Percentiles rank a stretch among this genome's conserved stretches.
Evolutionary conservation across 257 asterid genomes (phyloP).

Genomic region (Plantago major): DNA sequence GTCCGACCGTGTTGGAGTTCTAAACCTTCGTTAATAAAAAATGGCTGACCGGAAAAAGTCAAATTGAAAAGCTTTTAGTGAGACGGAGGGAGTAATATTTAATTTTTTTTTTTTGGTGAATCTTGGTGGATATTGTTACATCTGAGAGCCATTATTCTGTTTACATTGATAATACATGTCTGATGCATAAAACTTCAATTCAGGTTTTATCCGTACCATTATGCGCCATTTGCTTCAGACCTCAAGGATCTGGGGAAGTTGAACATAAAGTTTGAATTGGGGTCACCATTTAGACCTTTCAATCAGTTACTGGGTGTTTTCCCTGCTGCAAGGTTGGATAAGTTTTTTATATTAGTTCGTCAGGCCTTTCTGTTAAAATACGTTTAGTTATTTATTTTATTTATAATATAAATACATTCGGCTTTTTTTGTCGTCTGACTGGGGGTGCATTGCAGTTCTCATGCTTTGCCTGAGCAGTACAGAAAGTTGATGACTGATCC

Average conservation of each 20-base stretch:
- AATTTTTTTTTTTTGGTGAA: background rate
- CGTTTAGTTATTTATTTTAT: background rate
- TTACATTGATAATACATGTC: conserved; percentile 14
- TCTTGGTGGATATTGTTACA: background rate
- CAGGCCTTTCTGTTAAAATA: background rate
- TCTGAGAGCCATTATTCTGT: background rate
- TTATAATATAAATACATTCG: too few species aligned
- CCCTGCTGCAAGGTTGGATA: conserved; percentile 90
- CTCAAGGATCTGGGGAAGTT: conserved; percentile 72
- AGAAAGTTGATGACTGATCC: conserved; percentile 91
- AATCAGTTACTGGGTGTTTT: conserved; percentile 93
- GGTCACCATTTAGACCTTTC: conserved; percentile 94
- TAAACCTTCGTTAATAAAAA: too few species aligned
- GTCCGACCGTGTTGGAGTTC: too few species aligned
- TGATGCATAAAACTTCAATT: conserved; percentile 21
- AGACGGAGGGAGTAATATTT: background rate
- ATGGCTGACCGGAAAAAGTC: too few species aligned
- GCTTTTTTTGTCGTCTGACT: conserved; percentile 24
- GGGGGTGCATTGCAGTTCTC: conserved; percentile 59
- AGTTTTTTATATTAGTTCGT: conserved; percentile 8
- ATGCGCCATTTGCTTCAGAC: conserved; percentile 99
- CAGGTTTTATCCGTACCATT: conserved; percentile 98
- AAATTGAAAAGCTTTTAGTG: too few species aligned
- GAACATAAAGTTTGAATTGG: conserved; percentile 66
- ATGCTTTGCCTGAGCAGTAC: conserved; percentile 85